Evolutionary conservation across 1,284 basidiomycete genomes (phyloP), one percentile per base, ranked within the genome.

Genomic region (Cutaneotrichosporon cutaneum): DNA sequence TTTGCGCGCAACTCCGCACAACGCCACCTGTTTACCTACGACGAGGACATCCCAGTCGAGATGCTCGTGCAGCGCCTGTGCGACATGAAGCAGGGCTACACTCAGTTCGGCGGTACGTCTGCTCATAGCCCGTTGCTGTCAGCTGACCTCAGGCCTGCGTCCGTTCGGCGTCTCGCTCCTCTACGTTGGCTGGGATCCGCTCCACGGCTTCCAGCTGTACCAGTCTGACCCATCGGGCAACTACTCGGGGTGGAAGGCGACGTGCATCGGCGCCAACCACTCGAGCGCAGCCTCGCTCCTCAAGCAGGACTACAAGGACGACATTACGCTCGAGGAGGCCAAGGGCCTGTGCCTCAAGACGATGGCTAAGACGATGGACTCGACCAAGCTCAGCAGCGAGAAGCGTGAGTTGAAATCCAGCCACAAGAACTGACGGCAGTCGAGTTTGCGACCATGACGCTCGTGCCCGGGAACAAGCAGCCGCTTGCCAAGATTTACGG

Each of bases 351-450:
- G 92, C 54, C 84, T 97, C 70, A 90, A 89, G 82, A 90, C 94
- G 58, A 92, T 99, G 88, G 94, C 93, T 84, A 99, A 98, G 86
- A 98, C 95, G 53, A 97, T 99, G 94, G 95, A 99, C 77, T 94
- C 92, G 68, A 98, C 95, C 32, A 94, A 92, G 56, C 81, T 99
- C 65, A 90, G 93, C 56, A 94, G 91, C 75, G 94, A 97, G 81
- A 96, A 95, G 80, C 82, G 94, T 95, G 68, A 75, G 90, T 84
- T 33, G 16, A 4, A 16, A 26, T 8, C 26, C 14, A 21, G 2
- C n/a, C 10, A 53, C n/a, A 58, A 45, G 26, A 42, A 42, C 52
- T 50, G 4, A 45, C 26, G 16, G 6, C 70, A 97, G 94, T 99
- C 72, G 96, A 99, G 80, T 94, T 99, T 73, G 92, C 95, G 10